Base-by-base conservation (phyloP, 305 asterid genomes). In the Fraxinus ornus region DNA sequence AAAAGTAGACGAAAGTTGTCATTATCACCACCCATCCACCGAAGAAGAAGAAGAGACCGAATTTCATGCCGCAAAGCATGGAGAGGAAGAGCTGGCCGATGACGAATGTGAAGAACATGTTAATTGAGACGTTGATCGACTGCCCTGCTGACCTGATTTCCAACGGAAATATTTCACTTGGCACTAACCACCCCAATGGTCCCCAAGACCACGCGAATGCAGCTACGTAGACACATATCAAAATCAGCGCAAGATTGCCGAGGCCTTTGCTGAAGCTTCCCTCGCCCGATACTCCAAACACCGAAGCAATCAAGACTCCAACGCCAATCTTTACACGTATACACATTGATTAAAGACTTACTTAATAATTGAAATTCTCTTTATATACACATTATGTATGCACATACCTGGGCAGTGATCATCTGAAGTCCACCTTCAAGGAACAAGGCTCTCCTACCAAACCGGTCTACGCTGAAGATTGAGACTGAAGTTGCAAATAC, bases 201-300 rank as follows among this genome's bases (percentile, higher is more conserved):
- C 97, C 95, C 97, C 97, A 93, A 7, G 95, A 91, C 95, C 95
- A 93, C 0, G 94, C 95, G 68, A 93, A 93, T 17, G 86, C 97
- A 1, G 97, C 92, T 0, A 91, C 94, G 5, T 90, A 91, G 0
- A 86, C 4, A 44, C 94, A 93, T 33, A 91, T 92, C 7, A 89
- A 82, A 15, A 60, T 76, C 10, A 92, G 68, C 1, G 91, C 89
- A 0, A 82, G 24, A 30, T 88, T 55, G 0, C 92, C 94, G n/a
- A 76, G 68, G 17, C 70, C 24, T 52, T 83, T 85, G 79, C 81
- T 83, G 86, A 92, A 90, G 1, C 80, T 0, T 9, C 96, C 96
- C 0, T 12, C 47, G 0, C 95, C 94, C 0, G 85, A 0, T 6
- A 77, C 28, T 1, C 94, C 94, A 41, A 91, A 91, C 22, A 87